Evolutionary conservation across 371 early-diverging fungal species (phyloP), one percentile per base, ranked within the genome.

Genomic region (Dinochytrium kinnereticum): DNA sequence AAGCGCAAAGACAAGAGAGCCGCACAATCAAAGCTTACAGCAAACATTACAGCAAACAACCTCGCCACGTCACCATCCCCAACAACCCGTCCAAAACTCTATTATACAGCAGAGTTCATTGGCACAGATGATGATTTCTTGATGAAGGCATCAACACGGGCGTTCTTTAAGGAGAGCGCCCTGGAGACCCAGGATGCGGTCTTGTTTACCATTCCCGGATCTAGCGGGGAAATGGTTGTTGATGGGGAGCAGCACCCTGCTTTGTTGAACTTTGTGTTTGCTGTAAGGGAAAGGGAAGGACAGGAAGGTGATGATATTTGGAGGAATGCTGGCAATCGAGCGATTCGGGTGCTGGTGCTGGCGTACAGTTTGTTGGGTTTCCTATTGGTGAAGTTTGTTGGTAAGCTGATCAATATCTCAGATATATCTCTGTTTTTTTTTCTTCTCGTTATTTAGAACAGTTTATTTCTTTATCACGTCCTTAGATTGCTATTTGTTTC

Each of bases 71-170:
- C 61, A 0, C 57, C 65, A 15, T 26, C 21, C 26, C 57, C 5
- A 26, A 30, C 26, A 7, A 17, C 57, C 57, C 24, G 26, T 55
- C 57, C 57, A 30, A 10, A 24, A 34, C 53, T 76, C 5, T 79
- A 69, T 61, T 83, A 76, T 64, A 68, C 70, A 40, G 85, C 85
- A 2, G 66, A 69, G 28, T 85, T 76, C 77, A 82, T 89, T 67
- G 93, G 89, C 0, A 88, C 91, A 28, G 94, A 94, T 77, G 93
- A 93, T 78, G 94, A 94, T 73, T 94, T 91, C 73, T 79, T 94
- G 26, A 86, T 94, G 80, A 86, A 90, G 44, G 77, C 89, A 1
- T 61, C 81, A 0, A 78, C 92, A 24, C 84, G 94, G 64, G 87
- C 90, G 30, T 88, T 83, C 73, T 94, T 94, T 78, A 89, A 89